Evolutionary conservation across 495 filamentous ascomycete genomes (phyloP).

Genomic region (Parachaetomium inaequale): DNA sequence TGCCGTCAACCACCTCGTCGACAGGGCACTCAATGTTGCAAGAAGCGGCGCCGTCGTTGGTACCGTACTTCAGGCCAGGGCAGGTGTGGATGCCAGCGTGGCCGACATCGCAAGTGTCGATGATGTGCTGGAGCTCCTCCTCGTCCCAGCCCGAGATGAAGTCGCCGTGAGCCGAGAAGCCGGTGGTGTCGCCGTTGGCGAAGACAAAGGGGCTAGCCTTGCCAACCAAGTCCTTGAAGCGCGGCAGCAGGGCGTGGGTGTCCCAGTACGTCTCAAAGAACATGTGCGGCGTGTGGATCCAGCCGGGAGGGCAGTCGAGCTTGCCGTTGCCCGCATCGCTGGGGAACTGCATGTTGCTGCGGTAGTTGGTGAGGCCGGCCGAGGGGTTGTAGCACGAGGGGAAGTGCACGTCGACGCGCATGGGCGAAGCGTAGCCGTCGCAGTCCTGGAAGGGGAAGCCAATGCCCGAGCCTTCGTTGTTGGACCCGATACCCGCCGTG

Average conservation of each 20-base stretch:
- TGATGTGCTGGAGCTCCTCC: constrained; percentile 55
- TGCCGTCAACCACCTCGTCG: constrained; percentile 31
- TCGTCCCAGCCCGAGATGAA: constrained; percentile 73
- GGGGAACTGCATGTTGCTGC: constrained; percentile 51
- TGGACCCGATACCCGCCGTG: constrained; percentile 47
- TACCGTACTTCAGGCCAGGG: constrained; percentile 43
- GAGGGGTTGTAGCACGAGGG: constrained; percentile 57
- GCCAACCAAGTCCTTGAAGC: constrained; percentile 52
- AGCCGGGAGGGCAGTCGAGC: constrained; percentile 57
- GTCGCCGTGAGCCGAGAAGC: constrained; percentile 61
- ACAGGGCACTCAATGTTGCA: constrained; percentile 50
- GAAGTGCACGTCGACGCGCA: constrained; percentile 56
- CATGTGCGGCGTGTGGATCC: constrained; percentile 54
- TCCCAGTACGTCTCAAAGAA: constrained; percentile 69
- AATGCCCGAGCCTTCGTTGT: constrained; percentile 46
- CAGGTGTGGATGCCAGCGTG: constrained; percentile 54
- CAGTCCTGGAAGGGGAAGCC: constrained; percentile 52
- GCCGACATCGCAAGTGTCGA: constrained; percentile 57
- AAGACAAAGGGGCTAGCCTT: constrained; percentile 63
- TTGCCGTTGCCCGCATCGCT: constrained; percentile 51
- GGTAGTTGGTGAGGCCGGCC: constrained; percentile 51
- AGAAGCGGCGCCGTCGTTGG: constrained; percentile 37
- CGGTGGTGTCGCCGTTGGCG: constrained; percentile 57
- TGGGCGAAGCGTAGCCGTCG: constrained; percentile 51
- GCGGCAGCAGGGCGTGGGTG: constrained; percentile 51